Evolutionary conservation across 148 eudicot genomes (phyloP).

Genomic region (Persicaria tinctoria): DNA sequence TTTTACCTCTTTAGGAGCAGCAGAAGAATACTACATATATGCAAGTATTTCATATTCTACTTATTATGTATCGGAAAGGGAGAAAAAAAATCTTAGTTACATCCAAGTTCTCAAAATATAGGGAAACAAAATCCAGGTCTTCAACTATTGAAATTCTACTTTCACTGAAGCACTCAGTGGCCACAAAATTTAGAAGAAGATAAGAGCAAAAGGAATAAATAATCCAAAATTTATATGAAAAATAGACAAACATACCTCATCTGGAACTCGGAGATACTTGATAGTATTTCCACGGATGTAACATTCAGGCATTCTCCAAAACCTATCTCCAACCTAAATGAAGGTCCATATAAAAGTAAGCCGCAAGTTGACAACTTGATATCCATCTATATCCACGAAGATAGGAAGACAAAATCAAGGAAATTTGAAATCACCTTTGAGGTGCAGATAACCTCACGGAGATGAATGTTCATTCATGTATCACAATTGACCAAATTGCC

Average conservation of each 20-base stretch:
- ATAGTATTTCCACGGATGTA: too few relatives aligned
- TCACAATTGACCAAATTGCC: slow-evolving; percentile 94
- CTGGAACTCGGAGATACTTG: slow-evolving; percentile 21
- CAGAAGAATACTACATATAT: not conserved
- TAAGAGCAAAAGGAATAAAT: not conserved
- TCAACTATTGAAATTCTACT: not conserved
- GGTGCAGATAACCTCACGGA: slow-evolving; percentile 92
- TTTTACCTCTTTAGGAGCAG: not conserved
- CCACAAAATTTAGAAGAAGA: not conserved
- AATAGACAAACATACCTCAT: slow-evolving; percentile 24
- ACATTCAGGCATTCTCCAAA: too few relatives aligned
- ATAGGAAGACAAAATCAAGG: not conserved
- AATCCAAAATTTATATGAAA: too few relatives aligned
- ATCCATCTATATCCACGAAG: not conserved
- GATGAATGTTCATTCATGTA: slow-evolving; percentile 97
- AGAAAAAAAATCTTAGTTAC: not conserved
- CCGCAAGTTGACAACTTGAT: too few relatives aligned
- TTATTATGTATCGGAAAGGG: not conserved
- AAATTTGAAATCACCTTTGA: slow-evolving; percentile 48
- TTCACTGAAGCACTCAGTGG: not conserved
- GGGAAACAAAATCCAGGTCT: not conserved
- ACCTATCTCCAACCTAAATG: too few relatives aligned
- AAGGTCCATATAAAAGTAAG: too few relatives aligned
- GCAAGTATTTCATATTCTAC: not conserved
- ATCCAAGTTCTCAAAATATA: not conserved